Base-by-base conservation (phyloP, 177 flowering plant genomes). In the Vitis hybrid region DNA sequence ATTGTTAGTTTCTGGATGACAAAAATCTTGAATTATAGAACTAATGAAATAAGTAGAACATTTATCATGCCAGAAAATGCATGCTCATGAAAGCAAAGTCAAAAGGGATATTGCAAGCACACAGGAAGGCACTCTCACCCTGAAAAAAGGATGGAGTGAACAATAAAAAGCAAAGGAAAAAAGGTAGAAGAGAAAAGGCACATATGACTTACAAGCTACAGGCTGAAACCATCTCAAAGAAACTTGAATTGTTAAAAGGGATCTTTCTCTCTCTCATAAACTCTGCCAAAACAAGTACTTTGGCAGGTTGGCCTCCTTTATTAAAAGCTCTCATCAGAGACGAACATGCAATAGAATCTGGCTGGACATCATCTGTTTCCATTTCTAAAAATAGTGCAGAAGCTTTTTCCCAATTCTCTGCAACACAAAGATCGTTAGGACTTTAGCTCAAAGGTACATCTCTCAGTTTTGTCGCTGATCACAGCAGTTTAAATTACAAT, bases 251-350 rank as follows among this genome's bases (percentile, higher is more conserved):
- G 75, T 10, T 83, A 32, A 89, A 84, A 14, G 93, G 79, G 27
- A 95, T 83, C 3, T 77, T 79, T 79, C 79, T 88, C 61, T 88
- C 89, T 72, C 74, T 85, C 97, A 95, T 91, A 70, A 78, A 77
- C 61, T 86, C 86, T 50, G 88, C 88, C 59, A 93, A 56, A 64
- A 73, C 74, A 62, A 93, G 73, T 74, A 91, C 99, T 76, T 80
- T 86, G 52, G 88, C 80, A 49, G 96, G 94, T 70, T 88, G 88
- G 60, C 83, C 80, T 72, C 91, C 98, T 77, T 71, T 82, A 70
- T 91, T 95, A 75, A 89, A 88, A 76, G 92, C 89, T 81, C 86
- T 87, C 99, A 93, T 93, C 62, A 95, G 79, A 65, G 92, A 84
- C 16, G 97, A 86, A 73, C 96, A 93, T 66, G 94, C 96, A 65